Base-by-base conservation (phyloP, 2,329 filamentous ascomycete species). In the Colletotrichum higginsianum region DNA sequence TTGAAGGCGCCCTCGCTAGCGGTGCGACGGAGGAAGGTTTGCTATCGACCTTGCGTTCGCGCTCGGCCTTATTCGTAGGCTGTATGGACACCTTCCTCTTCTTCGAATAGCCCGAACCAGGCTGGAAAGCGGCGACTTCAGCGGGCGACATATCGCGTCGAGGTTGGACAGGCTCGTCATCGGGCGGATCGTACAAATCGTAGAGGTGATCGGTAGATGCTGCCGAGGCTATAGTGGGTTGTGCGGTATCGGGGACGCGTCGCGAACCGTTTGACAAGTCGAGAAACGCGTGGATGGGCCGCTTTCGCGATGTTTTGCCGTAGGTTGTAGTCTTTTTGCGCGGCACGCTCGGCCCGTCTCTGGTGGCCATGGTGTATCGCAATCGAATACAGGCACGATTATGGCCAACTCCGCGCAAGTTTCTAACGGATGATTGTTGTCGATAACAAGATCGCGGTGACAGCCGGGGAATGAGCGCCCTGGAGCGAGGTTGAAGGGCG, bases 281-380 rank as follows among this genome's bases (percentile, higher is more conserved):
- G 12, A 73, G 60, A 49, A 73, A 72, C 15, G 72, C 64, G 40
- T 72, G 69, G 0, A 72, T 72, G 13, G 62, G 67, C 35, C 71
- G 65, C 44, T 74, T 74, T 38, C 67, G 64, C 26, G 73, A 68
- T 16, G 73, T 74, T 53, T 73, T 74, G 53, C 71, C 73, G 18
- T 74, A 74, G 4, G 73, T 73, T n/a, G 67, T 68, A 16, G 69
- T 57, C 46, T 72, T 74, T 44, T 71, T 73, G 16, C 63, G 72
- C 40, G 58, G 66, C 47, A 58, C 64, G 35, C 44, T 63, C 13
- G 62, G 63, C 49, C 65, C 70, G 11, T 74, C 72, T 58, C 61
- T 67, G 21, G 70, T 72, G 15, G 72, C 70, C 72, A 74, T 74
- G 8, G 26, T 68, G 35, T 42, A 46, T 57, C 46, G 47, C 38